A percentile compares a stretch with the other conserved stretches of the same genome.
phyloP scores from a whole-genome alignment of 306 rosid species.

The Leucaena leucocephala region DNA sequence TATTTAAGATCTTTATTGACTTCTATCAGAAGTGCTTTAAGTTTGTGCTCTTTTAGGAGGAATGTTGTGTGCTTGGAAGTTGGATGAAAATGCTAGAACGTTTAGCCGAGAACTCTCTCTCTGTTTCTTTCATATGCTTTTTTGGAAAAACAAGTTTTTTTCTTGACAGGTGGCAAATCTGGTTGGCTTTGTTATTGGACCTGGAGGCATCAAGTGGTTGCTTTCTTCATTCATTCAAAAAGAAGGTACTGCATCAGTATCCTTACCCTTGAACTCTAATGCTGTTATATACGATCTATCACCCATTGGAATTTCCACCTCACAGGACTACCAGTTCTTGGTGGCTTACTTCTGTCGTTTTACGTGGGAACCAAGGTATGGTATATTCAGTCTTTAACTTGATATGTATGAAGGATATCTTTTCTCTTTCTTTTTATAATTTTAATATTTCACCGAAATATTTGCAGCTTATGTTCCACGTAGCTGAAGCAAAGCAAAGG shows the following conservation, averaged over 20 bases:
- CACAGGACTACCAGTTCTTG: conserved; percentile 79
- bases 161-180: conserved; percentile 82
- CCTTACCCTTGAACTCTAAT: conserved; percentile 2
- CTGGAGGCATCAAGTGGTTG: conserved; percentile 76
- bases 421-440: conserved; percentile 23
- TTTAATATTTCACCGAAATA: conserved; percentile 16
- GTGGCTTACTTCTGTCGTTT: conserved; percentile 80
- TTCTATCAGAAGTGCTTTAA: not conserved
- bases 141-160: not conserved
- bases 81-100: not conserved
- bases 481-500: conserved; percentile 66
- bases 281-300: conserved; percentile 4
- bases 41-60: not conserved
- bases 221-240: conserved; percentile 64
- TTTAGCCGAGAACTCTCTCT: not conserved
- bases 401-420: not conserved
- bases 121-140: not conserved
- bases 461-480: conserved; percentile 83
- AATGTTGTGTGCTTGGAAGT: not conserved
- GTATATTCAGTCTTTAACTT: not conserved
- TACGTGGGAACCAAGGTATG: conserved; percentile 87
- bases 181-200: conserved; percentile 91
- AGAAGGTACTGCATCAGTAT: conserved; percentile 62
- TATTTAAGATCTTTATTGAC: not conserved
- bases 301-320: conserved; percentile 32